phyloP scores from a whole-genome alignment of 2,329 filamentous ascomycete species.

The Aureobasidium sp. region DNA sequence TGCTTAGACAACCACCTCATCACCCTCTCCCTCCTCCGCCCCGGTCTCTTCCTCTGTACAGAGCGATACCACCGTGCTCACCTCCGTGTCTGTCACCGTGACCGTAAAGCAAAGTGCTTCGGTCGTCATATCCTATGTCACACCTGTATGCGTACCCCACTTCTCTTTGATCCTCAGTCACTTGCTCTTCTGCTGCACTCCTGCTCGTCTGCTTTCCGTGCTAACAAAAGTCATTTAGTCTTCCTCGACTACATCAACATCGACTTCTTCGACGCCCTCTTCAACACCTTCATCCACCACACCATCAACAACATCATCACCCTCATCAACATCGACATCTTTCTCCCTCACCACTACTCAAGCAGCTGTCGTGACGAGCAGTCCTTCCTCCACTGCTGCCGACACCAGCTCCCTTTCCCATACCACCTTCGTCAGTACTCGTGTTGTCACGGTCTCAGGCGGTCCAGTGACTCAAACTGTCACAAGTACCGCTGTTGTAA shows the following conservation, averaged over 20 bases:
- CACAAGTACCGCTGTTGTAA: slow-evolving; percentile 28
- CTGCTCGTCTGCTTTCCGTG: too few relatives aligned
- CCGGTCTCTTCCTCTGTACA: neutral
- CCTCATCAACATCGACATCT: slow-evolving; percentile 15
- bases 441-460: slow-evolving; percentile 35
- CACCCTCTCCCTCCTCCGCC: slow-evolving; percentile 7
- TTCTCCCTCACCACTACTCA: slow-evolving; percentile 3
- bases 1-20: slow-evolving; percentile 6
- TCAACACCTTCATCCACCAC: neutral
- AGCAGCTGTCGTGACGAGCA: slow-evolving; percentile 14
- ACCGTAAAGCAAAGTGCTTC: slow-evolving; percentile 19
- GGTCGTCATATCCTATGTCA: slow-evolving; percentile 21
- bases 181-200: neutral
- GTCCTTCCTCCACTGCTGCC: slow-evolving; percentile 4
- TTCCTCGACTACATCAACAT: neutral
- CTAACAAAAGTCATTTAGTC: neutral
- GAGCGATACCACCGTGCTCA: slow-evolving; percentile 5
- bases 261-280: neutral
- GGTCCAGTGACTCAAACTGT: slow-evolving; percentile 36
- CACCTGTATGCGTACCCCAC: slow-evolving; percentile 21
- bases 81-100: slow-evolving; percentile 15
- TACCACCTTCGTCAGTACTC: slow-evolving; percentile 27
- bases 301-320: slow-evolving; percentile 12
- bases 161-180: slow-evolving; percentile 9
- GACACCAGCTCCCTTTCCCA: slow-evolving; percentile 16